phyloP scores from a whole-genome alignment of 225 moss, liverwort and hornwort genomes.

The Straminergon stramineum region DNA sequence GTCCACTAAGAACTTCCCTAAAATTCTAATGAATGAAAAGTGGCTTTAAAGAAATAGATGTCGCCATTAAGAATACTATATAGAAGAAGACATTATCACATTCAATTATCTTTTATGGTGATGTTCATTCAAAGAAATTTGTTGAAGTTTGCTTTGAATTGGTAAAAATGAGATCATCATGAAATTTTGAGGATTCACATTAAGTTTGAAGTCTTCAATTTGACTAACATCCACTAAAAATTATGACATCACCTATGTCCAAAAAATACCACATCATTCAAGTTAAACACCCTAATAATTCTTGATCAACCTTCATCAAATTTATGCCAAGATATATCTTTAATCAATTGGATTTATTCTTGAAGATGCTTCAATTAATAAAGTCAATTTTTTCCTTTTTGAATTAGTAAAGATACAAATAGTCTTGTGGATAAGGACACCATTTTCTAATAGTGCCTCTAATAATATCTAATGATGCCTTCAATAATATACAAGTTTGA shows the following conservation, averaged over 20 bases:
- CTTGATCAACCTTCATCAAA: background rate
- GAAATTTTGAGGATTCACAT: background rate
- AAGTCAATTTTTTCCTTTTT: background rate
- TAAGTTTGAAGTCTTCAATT: background rate
- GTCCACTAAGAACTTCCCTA: background rate
- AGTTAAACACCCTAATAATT: background rate
- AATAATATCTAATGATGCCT: background rate
- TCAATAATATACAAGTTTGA: background rate
- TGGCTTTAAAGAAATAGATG: background rate
- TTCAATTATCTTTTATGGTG: background rate
- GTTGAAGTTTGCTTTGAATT: background rate
- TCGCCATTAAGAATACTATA: rapidly evolving
- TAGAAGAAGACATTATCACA: background rate
- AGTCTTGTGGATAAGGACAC: background rate
- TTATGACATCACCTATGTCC: background rate
- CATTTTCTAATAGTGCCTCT: background rate
- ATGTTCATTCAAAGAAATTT: background rate
- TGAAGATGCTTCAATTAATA: background rate
- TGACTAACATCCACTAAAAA: background rate
- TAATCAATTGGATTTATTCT: background rate
- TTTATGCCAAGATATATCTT: too few species aligned
- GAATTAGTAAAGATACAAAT: background rate
- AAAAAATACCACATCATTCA: background rate
- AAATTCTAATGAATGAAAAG: background rate
- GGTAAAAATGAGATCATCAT: too few species aligned